Base-by-base conservation (phyloP, 164 flowering plant species). In the Malania oleifera region DNA sequence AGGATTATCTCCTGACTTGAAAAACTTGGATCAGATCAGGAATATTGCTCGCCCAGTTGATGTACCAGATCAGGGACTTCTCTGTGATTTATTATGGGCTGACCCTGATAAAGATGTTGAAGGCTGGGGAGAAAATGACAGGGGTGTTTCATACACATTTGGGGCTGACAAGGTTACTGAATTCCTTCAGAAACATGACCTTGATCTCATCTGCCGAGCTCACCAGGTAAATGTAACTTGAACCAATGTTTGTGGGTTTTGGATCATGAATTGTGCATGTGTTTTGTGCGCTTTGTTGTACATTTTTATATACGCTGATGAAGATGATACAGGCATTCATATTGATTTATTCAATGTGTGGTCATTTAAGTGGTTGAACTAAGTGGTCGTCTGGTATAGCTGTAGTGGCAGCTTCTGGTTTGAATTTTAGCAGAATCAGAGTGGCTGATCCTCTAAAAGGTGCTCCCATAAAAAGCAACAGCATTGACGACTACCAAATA, bases 71-170 rank as follows among this genome's bases (percentile, higher is more conserved):
- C 77, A 79, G 64, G 86, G 89, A 24, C 75, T 83, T 58, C 77
- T 83, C 49, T 81, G 84, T 72, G 88, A 83, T 68, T 56, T 83
- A 18, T 53, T 83, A 15, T 83, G 85, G 88, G 70, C 85, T 59
- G 89, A 83, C 63, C 89, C 89, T 26, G 82, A 75, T 57, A 73
- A 69, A 67, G 82, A 74, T 43, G 25, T 75, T 38, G 69, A 70
- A 46, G 89, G 89, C 39, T 83, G 89, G 89, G 85, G 77, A 22
- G 79, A 78, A 68, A 80, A 80, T 76, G 85, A 80, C 39, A 70
- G 88, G 49, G 85, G 86, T 60, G 80, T 82, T 8, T 82, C 86
- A 13, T 82, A 63, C 54, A 80, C 82, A n/a, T 82, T 82, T 69
- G 88, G 88, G 24, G 68, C 79, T 54, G 88, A 83, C 66, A 71